Conservation (phyloP, 2,329 filamentous ascomycete species). For the Dactylellina haptotyla region DNA sequence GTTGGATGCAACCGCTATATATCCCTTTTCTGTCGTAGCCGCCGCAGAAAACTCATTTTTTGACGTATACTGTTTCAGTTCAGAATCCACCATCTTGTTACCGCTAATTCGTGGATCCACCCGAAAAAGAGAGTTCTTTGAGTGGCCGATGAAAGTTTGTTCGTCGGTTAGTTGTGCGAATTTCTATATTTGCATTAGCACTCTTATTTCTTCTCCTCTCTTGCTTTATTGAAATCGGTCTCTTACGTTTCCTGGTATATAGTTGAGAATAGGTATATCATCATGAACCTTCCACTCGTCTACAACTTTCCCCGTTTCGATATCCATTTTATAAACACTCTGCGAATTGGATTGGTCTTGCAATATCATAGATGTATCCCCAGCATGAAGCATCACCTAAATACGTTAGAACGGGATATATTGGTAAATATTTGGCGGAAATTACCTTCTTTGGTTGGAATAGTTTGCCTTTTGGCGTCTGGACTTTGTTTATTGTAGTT, state of each 20-base stretch:
- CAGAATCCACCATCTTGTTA: conserved; percentile 88
- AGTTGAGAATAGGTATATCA: conserved; percentile 89
- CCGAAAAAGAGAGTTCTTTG: conserved; percentile 89
- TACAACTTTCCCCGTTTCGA: conserved; percentile 96
- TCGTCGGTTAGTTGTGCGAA: conserved; percentile 96
- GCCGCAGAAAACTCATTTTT: conserved; percentile 98
- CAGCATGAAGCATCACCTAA: conserved; percentile 86
- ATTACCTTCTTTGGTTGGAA: conserved; percentile 85
- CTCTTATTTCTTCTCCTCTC: too few species aligned
- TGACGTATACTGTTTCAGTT: conserved; percentile 93
- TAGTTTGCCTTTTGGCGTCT: conserved; percentile 83
- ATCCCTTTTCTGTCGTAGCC: conserved; percentile 94
- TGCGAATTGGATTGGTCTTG: conserved; percentile 86
- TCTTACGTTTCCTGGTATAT: conserved; percentile 83
- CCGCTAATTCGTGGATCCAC: conserved; percentile 90
- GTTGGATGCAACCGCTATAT: conserved; percentile 95
- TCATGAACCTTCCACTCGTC: conserved; percentile 99
- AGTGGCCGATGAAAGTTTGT: conserved; percentile 93
- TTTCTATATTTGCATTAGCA: conserved; percentile 68
- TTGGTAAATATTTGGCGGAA: not conserved
- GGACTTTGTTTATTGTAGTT: conserved; percentile 95
- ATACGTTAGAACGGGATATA: not conserved
- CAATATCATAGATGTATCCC: conserved; percentile 87
- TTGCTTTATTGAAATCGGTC: not conserved
- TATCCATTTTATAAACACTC: conserved; percentile 94